A percentile compares a stretch with the other conserved stretches of the same genome.
phyloP scores from a whole-genome alignment of 306 rosid genomes.

The Ziziphus jujuba region DNA sequence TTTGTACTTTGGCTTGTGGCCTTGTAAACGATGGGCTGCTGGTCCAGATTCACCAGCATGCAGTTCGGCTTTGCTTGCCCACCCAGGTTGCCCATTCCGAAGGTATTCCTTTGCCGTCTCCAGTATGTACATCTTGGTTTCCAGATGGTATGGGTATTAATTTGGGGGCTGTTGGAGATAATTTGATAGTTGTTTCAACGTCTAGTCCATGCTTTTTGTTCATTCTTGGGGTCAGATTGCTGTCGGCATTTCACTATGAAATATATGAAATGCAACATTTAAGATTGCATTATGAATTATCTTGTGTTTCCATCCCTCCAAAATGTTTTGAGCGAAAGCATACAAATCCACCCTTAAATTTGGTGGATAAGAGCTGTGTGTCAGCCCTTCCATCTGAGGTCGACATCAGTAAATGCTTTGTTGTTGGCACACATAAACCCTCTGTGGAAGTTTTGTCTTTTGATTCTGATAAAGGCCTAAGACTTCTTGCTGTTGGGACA shows the following conservation, averaged over 20 bases:
- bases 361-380: slow-evolving; percentile 33
- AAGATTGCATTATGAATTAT: slow-evolving; percentile 73
- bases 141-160: slow-evolving; percentile 67
- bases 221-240: slow-evolving; percentile 74
- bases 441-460: slow-evolving; percentile 74
- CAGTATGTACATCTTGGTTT: slow-evolving; percentile 78
- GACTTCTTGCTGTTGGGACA: slow-evolving; percentile 67
- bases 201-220: slow-evolving; percentile 82
- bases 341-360: slow-evolving; percentile 31
- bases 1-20: slow-evolving; percentile 88
- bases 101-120: slow-evolving; percentile 70
- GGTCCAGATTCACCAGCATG: slow-evolving; percentile 76
- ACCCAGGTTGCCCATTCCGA: slow-evolving; percentile 73
- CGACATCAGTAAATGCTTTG: slow-evolving; percentile 56
- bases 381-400: slow-evolving; percentile 49
- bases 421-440: slow-evolving; percentile 91
- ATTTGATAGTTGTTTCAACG: slow-evolving; percentile 83
- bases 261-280: slow-evolving; percentile 79
- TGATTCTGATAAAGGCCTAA: slow-evolving; percentile 52
- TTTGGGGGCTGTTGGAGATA: slow-evolving; percentile 92
- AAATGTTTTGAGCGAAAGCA: slow-evolving; percentile 37
- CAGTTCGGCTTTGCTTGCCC: slow-evolving; percentile 89
- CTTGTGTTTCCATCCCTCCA: slow-evolving; percentile 87
- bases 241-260: slow-evolving; percentile 56
- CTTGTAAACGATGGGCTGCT: slow-evolving; percentile 72